phyloP scores from a whole-genome alignment of 306 rosid species.

The Sphenostylis stenocarpa region DNA sequence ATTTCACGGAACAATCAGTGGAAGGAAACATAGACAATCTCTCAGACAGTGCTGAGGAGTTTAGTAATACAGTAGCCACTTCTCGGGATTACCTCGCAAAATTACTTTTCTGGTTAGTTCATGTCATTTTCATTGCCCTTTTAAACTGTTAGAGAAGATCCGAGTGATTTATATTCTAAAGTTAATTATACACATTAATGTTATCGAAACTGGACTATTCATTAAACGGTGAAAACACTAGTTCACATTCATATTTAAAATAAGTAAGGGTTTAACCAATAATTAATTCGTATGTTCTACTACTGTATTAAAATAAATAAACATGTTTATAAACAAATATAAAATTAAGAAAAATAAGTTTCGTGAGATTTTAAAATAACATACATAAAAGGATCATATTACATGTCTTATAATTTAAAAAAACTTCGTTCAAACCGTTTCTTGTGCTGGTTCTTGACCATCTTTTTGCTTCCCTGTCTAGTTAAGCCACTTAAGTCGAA shows the following conservation, averaged over 20 bases:
- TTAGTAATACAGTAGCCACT: conserved; percentile 52
- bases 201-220: not conserved
- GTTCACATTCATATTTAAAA: not conserved
- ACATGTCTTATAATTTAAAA: not conserved
- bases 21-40: conserved; percentile 43
- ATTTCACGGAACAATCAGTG: conserved; percentile 44
- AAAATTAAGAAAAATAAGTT: too few species aligned
- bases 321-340: not conserved
- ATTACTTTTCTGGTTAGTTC: conserved; percentile 92
- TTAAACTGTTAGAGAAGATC: not conserved
- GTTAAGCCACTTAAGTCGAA: not conserved
- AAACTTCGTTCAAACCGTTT: not conserved
- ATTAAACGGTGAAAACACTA: not conserved
- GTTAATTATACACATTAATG: not conserved
- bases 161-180: not conserved
- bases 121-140: conserved; percentile 20
- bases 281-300: too few species aligned
- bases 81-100: conserved; percentile 95
- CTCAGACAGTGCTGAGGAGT: conserved; percentile 43
- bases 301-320: too few species aligned
- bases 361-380: not conserved
- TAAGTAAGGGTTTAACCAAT: not conserved
- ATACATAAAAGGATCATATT: not conserved
- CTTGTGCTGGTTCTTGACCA: not conserved
- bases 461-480: not conserved